Percentiles rank a stretch among this genome's conserved stretches.
These are phyloP conservation scores for Boletales sp. DNA, from an alignment of 768 basidiomycete genomes.

Conservation along the genomic window DNA sequence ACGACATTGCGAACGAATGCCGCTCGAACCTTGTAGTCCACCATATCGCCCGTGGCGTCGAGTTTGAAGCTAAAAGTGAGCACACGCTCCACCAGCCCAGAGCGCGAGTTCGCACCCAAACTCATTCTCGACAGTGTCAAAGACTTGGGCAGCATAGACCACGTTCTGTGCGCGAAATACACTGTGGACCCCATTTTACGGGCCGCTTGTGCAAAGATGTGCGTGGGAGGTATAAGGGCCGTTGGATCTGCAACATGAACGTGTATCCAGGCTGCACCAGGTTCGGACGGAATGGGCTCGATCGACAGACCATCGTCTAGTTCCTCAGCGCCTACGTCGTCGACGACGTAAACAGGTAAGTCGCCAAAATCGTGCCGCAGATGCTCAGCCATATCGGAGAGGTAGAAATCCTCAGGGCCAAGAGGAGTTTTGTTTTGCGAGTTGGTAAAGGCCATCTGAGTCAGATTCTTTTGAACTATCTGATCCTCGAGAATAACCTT, in stretches of 20 bases:
- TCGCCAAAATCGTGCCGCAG: constrained; percentile 86
- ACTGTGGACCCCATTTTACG: constrained; percentile 44
- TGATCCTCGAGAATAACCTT: constrained; percentile 30
- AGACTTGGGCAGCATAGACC: constrained; percentile 68
- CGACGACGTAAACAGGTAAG: constrained; percentile 81
- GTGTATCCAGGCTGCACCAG: constrained; percentile 73
- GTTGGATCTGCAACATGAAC: constrained; percentile 94
- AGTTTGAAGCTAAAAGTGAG: constrained; percentile 81
- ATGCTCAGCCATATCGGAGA: constrained; percentile 58
- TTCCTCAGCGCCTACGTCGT: constrained; percentile 75
- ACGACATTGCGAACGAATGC: constrained; percentile 71
- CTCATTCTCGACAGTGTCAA: constrained; percentile 50
- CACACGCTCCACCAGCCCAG: constrained; percentile 48
- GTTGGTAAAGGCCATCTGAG: constrained; percentile 6
- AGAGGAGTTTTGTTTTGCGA: constrained; percentile 32
- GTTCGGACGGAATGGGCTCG: constrained; percentile 59
- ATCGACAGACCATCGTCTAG: constrained; percentile 93
- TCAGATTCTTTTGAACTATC: constrained; percentile 17
- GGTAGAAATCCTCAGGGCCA: constrained; percentile 63
- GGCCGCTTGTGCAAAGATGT: constrained; percentile 60
- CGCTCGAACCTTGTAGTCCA: constrained; percentile 66
- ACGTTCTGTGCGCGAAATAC: constrained; percentile 65
- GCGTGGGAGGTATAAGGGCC: constrained; percentile 65
- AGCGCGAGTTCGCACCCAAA: constrained; percentile 36
- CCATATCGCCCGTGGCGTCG: constrained; percentile 55